phyloP scores from a whole-genome alignment of 2,329 filamentous ascomycete species.

The Aspergillus proliferans region DNA sequence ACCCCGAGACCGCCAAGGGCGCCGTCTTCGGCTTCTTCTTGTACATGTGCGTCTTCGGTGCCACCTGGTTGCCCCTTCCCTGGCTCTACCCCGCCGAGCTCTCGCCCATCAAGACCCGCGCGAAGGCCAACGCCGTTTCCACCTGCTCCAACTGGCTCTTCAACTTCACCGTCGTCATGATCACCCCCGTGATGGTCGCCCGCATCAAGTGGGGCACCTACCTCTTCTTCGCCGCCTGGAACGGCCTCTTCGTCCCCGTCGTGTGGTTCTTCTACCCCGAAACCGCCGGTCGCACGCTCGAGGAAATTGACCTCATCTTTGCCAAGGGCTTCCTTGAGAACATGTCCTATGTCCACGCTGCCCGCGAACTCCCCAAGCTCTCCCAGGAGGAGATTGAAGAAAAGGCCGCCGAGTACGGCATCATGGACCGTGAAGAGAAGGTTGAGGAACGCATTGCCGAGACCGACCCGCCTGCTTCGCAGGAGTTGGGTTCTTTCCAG shows the following conservation, averaged over 20 bases:
- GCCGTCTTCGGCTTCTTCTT: constrained; percentile 33
- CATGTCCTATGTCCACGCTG: not conserved
- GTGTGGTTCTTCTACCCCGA: constrained; percentile 25
- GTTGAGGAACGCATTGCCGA: not conserved
- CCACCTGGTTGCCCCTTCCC: not conserved
- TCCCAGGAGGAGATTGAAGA: not conserved
- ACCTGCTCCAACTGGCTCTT: constrained; percentile 1
- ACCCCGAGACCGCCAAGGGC: constrained; percentile 8
- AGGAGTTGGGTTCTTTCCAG: not conserved
- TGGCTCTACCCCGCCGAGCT: constrained; percentile 1
- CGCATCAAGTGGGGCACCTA: not conserved
- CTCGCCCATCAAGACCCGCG: constrained; percentile 1
- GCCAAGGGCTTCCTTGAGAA: constrained; percentile 9
- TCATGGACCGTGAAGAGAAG: constrained; percentile 1
- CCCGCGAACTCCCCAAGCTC: not conserved
- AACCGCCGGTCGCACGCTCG: constrained; percentile 19
- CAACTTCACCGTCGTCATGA: constrained; percentile 1
- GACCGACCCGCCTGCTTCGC: not conserved
- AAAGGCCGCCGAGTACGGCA: constrained; percentile 1
- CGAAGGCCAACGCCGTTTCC: constrained; percentile 1
- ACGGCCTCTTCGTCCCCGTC: constrained; percentile 16
- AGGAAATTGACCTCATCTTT: constrained; percentile 24
- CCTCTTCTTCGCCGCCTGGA: constrained; percentile 9
- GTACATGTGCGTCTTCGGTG: constrained; percentile 1
- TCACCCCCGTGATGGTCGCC: not conserved